Evolutionary conservation across 1,284 basidiomycete species (phyloP).

Genomic region (Xanthoconium separans): DNA sequence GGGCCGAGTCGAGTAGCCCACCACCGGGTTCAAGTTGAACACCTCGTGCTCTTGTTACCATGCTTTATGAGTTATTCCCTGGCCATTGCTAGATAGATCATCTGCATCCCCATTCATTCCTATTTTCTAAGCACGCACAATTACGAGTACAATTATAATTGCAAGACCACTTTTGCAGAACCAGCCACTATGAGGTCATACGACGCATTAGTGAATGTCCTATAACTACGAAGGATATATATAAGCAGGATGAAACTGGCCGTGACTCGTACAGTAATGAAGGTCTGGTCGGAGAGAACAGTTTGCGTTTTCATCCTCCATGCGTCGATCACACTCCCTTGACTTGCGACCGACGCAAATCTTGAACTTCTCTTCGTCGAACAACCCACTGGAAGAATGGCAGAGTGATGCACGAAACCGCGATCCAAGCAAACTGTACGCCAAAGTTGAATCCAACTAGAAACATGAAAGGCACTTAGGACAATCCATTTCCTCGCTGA

Average conservation of each 20-base stretch:
- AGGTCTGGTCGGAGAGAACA: background rate
- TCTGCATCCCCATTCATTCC: constrained; percentile 24
- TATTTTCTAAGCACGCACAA: constrained; percentile 12
- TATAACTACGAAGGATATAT: background rate
- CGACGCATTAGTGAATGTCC: background rate
- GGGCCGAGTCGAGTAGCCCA: constrained; percentile 18
- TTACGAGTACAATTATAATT: constrained; percentile 16
- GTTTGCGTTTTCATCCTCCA: no score
- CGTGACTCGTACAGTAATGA: background rate
- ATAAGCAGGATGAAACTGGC: background rate
- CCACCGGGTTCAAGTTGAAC: constrained; percentile 26
- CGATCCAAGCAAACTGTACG: constrained; percentile 54
- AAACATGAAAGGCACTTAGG: constrained; percentile 6
- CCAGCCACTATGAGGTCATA: background rate
- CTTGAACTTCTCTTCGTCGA: constrained; percentile 32
- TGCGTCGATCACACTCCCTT: constrained; percentile 6
- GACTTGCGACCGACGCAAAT: constrained; percentile 20
- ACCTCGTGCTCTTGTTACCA: constrained; percentile 1
- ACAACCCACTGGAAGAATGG: constrained; percentile 44
- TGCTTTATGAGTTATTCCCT: constrained; percentile 17
- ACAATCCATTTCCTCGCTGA: background rate
- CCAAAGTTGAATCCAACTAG: constrained; percentile 61
- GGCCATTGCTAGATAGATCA: constrained; percentile 18
- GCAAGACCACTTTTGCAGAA: constrained; percentile 1
- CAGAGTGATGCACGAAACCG: constrained; percentile 51